Base-by-base conservation (phyloP, 805 yeast species). In the Saccharomycopsis oosterbeekiorum region DNA sequence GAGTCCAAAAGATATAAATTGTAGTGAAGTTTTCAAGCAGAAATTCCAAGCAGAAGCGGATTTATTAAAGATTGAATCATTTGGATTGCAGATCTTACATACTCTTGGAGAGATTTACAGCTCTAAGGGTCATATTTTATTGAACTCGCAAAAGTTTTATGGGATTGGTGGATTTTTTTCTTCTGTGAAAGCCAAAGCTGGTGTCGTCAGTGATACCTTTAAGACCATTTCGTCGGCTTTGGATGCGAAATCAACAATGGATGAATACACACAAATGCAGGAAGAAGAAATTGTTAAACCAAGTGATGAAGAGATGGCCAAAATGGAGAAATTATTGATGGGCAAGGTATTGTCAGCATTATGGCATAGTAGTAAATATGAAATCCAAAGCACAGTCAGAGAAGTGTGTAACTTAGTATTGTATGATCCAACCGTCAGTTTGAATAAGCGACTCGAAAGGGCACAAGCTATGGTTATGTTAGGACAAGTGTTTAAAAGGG, bases 321-420 rank as follows among this genome's bases (percentile, higher is more conserved):
- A 85, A 63, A 80, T 84, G 76, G 93, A 88, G 68, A 84, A 86
- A 70, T 77, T 84, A 39, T 73, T 88, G 65, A 84, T 87, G 78
- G 94, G 93, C 21, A 88, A 88, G 70, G 88, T 88, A 19, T 74
- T 88, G 41, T 86, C 88, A 9, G 93, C 92, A 1, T 94, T 94
- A 9, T 88, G 96, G 96, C 83, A 84, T 12, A 90, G 93, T 0
- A 84, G 92, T 12, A 85, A 81, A 68, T 87, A 84, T 69, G 96
- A 88, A 70, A 88, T 88, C 59, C 87, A 84, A 70, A 78, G 86
- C 14, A 86, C 90, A 0, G 77, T 86, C 59, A 80, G 89, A 66
- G 82, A 78, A 12, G 94, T 88, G 12, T 87, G 93, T 73, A 86
- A 86, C 67, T 75, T 73, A 51, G 78, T 88, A 1, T 72, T 88